Base-by-base conservation (phyloP, 140 eudicot species). In the Senecio squalidus region DNA sequence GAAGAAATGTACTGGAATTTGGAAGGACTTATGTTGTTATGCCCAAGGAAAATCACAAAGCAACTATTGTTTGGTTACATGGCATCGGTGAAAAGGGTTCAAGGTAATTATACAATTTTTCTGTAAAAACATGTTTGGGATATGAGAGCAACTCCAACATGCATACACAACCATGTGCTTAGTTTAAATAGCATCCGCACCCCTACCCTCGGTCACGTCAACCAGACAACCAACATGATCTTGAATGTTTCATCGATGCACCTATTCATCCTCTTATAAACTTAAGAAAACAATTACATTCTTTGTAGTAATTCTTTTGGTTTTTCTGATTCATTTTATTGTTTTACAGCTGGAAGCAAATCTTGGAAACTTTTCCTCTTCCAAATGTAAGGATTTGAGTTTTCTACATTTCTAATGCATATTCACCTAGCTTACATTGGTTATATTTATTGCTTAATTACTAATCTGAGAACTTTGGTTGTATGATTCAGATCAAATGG, bases 51-150 rank as follows among this genome's bases (percentile, higher is more conserved):
- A 75, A 67, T 70, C 98, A 91, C 71, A 73, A 75, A 64, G 84
- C 98, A 53, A 91, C 98, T 34, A 86, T 91, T 21, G 87, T 91
- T 62, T 91, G 98, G 98, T 72, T 91, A 36, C 98, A 91, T 74
- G 98, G 91, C 40, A 82, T 91, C 36, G 98, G 98, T 22, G 98
- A 86, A 64, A 81, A 81, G 31, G 98, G 96, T 66, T 76, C 84
- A 26, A 91, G 96, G 96, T 91, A 54, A 60, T 59, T 65, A 48
- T 71, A 15, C 43, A 13, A 9, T 15, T 36, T 36, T 36, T 4
- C 16, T 2, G 10, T 36, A 10, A 47, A n/a, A n/a, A n/a, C n/a
- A n/a, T n/a, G n/a, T n/a, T n/a, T n/a, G n/a, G n/a, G n/a, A n/a
- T n/a, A 63, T 22, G 11, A 31, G 30, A 63, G 60, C 20, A 31